Evolutionary conservation across 768 basidiomycete species (phyloP).

Genomic region (Termitomyces sp.): DNA sequence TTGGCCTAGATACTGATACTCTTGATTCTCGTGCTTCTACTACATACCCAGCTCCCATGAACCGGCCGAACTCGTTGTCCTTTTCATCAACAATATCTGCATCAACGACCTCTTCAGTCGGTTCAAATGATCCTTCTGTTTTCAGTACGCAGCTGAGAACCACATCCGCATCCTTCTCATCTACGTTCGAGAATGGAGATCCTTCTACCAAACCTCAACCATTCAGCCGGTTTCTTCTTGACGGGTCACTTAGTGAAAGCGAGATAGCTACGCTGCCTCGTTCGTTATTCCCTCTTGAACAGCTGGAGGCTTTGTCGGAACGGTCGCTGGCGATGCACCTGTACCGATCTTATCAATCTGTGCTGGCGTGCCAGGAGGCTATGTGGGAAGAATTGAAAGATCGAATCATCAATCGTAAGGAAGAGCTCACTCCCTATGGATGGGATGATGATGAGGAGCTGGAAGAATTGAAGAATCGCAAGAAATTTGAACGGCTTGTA

Average conservation of each 20-base stretch:
- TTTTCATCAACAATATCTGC: slow-evolving; percentile 48
- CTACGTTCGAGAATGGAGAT: slow-evolving; percentile 20
- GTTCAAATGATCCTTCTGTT: slow-evolving; percentile 20
- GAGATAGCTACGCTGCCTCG: slow-evolving; percentile 30
- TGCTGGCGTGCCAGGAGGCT: slow-evolving; percentile 65
- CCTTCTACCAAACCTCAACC: slow-evolving; percentile 17
- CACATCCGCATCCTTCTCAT: slow-evolving; percentile 30
- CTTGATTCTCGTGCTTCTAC: slow-evolving; percentile 31
- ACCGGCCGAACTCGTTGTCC: slow-evolving; percentile 44
- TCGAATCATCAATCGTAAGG: slow-evolving; percentile 52
- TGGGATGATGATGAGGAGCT: slow-evolving; percentile 70
- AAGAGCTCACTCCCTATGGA: slow-evolving; percentile 53
- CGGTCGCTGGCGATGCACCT: slow-evolving; percentile 71
- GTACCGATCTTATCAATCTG: slow-evolving; percentile 55
- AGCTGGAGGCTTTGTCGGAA: slow-evolving; percentile 45
- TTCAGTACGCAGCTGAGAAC: slow-evolving; percentile 23
- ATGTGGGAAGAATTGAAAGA: slow-evolving; percentile 77
- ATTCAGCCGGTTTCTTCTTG: slow-evolving; percentile 39
- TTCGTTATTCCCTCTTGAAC: slow-evolving; percentile 36
- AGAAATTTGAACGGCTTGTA: slow-evolving; percentile 55
- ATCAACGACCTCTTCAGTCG: slow-evolving; percentile 30
- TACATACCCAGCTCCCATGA: slow-evolving; percentile 30
- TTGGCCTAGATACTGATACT: slow-evolving; percentile 31
- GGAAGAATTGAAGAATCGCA: slow-evolving; percentile 50
- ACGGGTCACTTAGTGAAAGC: slow-evolving; percentile 41